Conservation (phyloP, 169 alveolate species). For the Fabrea salina region DNA sequence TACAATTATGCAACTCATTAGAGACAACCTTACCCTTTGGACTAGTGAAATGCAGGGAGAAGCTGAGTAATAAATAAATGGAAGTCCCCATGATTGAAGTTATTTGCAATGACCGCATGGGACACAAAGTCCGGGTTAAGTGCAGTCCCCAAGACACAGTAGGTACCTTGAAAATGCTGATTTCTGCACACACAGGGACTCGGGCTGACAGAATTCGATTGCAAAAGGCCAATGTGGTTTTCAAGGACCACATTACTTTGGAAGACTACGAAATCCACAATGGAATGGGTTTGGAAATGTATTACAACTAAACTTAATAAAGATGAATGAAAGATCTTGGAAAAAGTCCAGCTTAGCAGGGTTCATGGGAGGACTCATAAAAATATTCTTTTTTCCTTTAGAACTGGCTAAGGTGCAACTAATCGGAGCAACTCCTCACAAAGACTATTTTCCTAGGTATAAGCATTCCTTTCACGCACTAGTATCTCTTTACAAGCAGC, state of each 20-base stretch:
- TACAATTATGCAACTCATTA: constrained; percentile 92
- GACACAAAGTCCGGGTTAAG: constrained; percentile 96
- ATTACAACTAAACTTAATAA: constrained; percentile 95
- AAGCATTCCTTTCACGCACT: background rate
- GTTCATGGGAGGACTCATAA: no score
- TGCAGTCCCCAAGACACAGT: constrained; percentile 97
- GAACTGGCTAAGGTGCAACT: no score
- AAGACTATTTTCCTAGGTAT: background rate
- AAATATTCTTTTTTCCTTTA: no score
- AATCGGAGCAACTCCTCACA: no score
- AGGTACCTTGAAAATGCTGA: constrained; percentile 93
- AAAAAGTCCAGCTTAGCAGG: no score
- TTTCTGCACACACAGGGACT: constrained; percentile 98
- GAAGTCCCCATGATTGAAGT: constrained; percentile 92
- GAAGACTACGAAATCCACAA: constrained; percentile 98
- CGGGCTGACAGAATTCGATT: constrained; percentile 96
- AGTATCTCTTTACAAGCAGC: background rate
- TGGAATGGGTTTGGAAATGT: constrained; percentile 97
- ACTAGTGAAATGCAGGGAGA: constrained; percentile 89
- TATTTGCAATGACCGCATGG: constrained; percentile 96
- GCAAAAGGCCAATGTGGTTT: constrained; percentile 94
- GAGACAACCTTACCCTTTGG: constrained; percentile 97
- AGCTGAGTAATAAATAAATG: no score
- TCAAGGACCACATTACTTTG: constrained; percentile 97
- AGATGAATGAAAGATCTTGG: no score